phyloP scores from a whole-genome alignment of 75 land plant species.

The Gnetum montanum region DNA sequence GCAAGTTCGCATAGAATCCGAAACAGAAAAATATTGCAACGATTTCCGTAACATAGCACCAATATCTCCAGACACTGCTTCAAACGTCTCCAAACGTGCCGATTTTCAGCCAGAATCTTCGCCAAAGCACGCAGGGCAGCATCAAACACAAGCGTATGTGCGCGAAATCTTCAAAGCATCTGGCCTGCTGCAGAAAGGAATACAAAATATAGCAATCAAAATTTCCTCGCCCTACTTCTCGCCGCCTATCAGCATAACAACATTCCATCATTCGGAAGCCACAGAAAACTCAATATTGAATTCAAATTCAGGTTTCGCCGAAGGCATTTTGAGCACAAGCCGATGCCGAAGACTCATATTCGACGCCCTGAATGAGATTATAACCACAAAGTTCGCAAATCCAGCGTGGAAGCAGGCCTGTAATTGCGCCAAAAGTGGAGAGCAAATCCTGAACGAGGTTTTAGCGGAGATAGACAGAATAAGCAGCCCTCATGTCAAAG shows the following conservation, averaged over 20 bases:
- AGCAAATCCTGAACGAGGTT: constrained; percentile 17
- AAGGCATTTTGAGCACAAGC: constrained; percentile 5
- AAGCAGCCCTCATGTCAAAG: too few relatives aligned
- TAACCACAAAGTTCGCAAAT: constrained; percentile 21
- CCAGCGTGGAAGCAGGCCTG: constrained; percentile 16
- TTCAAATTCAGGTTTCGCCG: neutral
- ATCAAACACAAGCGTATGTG: too few relatives aligned
- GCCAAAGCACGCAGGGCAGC: too few relatives aligned
- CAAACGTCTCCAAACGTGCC: too few relatives aligned
- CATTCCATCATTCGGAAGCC: constrained; percentile 27
- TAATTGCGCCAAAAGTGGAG: neutral
- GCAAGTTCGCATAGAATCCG: too few relatives aligned
- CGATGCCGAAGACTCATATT: constrained; percentile 47
- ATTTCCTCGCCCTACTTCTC: constrained; percentile 1
- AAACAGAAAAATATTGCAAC: too few relatives aligned
- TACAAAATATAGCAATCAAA: neutral
- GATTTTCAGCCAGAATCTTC: too few relatives aligned
- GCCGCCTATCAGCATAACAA: constrained; percentile 9
- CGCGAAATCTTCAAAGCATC: constrained; percentile 32
- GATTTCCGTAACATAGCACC: too few relatives aligned
- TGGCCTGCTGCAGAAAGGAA: neutral
- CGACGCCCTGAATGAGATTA: constrained; percentile 58
- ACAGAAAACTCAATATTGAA: constrained; percentile 21
- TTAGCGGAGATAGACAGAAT: constrained; percentile 34
- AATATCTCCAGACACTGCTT: too few relatives aligned